phyloP scores from a whole-genome alignment of 805 yeast species.

The Saccharomycopsis sp. region DNA sequence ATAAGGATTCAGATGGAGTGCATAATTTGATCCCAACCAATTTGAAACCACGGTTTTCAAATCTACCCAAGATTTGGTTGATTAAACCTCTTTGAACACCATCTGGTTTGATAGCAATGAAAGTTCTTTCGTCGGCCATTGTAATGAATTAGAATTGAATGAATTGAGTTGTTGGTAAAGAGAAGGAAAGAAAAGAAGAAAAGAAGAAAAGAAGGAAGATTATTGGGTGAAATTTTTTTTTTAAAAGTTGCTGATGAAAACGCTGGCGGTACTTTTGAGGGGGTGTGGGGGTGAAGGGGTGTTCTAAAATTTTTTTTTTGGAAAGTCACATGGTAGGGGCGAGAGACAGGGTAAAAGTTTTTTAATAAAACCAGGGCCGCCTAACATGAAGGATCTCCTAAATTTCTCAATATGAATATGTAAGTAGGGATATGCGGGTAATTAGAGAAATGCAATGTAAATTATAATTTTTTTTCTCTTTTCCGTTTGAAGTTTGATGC shows the following conservation, averaged over 20 bases:
- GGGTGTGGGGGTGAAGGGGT: too few relatives aligned
- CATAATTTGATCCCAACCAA: slow-evolving; percentile 92
- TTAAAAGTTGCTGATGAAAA: not conserved
- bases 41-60: slow-evolving; percentile 96
- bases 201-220: not conserved
- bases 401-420: too few relatives aligned
- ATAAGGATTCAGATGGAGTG: slow-evolving; percentile 76
- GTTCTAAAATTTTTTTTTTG: too few relatives aligned
- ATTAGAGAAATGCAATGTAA: too few relatives aligned
- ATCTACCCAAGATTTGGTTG: slow-evolving; percentile 83
- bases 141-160: not conserved
- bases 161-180: not conserved
- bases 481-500: too few relatives aligned
- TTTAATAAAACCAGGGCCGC: too few relatives aligned
- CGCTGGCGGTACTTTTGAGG: too few relatives aligned
- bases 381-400: too few relatives aligned
- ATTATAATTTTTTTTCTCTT: too few relatives aligned
- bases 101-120: slow-evolving; percentile 93
- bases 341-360: too few relatives aligned
- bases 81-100: slow-evolving; percentile 99
- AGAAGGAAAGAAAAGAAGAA: not conserved
- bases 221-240: not conserved
- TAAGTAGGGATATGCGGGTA: too few relatives aligned
- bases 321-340: too few relatives aligned
- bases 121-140: slow-evolving; percentile 63